These are phyloP conservation scores for Cenchrus fungigraminus DNA, from an alignment of 176 grass and related monocot genomes.

Conservation along the genomic window DNA sequence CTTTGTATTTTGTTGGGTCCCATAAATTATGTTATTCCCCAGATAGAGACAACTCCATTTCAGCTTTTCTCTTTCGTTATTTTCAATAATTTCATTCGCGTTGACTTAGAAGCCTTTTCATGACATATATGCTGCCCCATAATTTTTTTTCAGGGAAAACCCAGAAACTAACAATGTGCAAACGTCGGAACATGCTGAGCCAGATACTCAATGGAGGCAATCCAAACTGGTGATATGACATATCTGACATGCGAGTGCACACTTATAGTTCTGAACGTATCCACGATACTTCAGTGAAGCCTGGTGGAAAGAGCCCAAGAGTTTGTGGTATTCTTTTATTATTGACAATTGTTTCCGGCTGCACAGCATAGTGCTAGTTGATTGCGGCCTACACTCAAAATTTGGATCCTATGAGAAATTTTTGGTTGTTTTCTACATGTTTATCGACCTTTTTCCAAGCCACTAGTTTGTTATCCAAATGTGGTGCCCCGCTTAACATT, in stretches of 20 bases:
- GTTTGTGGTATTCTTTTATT: neutral
- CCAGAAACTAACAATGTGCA: neutral
- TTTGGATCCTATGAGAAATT: neutral
- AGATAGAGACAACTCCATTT: neutral
- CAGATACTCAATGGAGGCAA: neutral
- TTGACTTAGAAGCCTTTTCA: neutral
- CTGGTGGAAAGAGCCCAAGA: neutral
- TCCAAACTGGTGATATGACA: neutral
- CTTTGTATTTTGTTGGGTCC: neutral
- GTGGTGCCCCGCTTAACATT: no score
- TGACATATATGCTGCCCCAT: neutral
- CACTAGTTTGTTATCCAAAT: no score
- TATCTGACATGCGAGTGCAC: neutral
- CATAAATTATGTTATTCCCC: neutral
- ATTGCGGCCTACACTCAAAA: neutral
- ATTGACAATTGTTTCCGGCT: neutral
- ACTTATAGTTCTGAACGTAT: neutral
- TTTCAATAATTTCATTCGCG: neutral
- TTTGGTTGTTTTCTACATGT: no score
- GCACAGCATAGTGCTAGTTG: neutral
- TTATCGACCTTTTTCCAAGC: neutral
- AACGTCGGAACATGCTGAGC: neutral
- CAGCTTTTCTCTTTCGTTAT: neutral
- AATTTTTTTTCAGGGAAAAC: slow-evolving; percentile 23
- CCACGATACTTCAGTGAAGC: neutral